Base-by-base conservation (phyloP, 176 grass and related monocot species). In the Pontederia paniculata region DNA sequence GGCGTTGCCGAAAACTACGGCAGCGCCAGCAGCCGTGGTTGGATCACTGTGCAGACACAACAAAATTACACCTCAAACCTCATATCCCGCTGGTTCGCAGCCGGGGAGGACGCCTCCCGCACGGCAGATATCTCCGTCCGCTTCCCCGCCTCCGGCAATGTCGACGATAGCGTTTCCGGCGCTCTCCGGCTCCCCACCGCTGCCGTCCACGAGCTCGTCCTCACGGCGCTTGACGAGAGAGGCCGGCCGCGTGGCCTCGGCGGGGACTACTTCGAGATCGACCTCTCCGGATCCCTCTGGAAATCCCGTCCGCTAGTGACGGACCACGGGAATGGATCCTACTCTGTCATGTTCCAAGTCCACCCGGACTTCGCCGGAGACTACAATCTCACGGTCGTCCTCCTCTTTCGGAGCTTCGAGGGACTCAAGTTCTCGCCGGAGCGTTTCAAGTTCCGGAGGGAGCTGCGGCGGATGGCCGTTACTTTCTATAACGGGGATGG, bases 231-330 rank as follows among this genome's bases (percentile, higher is more conserved):
- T 18, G 93, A 89, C 18, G 80, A n/a, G 42, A 22, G 60, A 4
- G 93, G 87, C 9, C 17, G 2, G 51, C 56, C 68, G 8, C 87
- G 88, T 50, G 84, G 93, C 66, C 60, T 88, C 48, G 93, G 93
- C 42, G 93, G 93, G 54, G 93, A 98, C 73, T 98, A 84, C 80
- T 98, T 91, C 72, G 93, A 98, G 83, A 66, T 77, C 8, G 93
- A 98, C 59, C 87, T 98, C 45, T 79, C 93, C 50, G 76, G 80
- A 12, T 23, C 21, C 2, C 45, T 66, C 28, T 98, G 93, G 93
- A 98, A 91, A 56, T 84, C 93, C 42, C 83, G 93, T 0, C 83
- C 93, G 17, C 86, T 83, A 1, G 62, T 98, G 18, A 44, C 71
- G 23, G 93, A 98, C 77, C 65, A 56, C 21, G 93, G 93, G 60